These are phyloP conservation scores for Spathaspora gorwiae DNA, from an alignment of 805 yeast species.

Conservation along the genomic window DNA sequence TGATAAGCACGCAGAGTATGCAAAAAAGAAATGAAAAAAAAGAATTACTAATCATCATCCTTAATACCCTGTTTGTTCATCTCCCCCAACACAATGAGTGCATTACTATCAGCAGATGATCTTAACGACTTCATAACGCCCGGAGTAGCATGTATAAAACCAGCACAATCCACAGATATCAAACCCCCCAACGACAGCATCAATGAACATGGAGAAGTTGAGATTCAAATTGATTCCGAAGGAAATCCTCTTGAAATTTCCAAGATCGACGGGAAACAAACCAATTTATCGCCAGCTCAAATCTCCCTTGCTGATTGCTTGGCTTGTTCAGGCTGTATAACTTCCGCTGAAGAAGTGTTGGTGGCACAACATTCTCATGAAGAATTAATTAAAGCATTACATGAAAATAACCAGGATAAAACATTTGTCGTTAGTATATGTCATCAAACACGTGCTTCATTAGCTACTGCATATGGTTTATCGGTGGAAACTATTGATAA, in stretches of 20 bases:
- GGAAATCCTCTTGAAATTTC: conserved; percentile 70
- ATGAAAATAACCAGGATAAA: conserved; percentile 20
- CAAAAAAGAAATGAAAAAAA: background rate
- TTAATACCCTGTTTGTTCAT: too few species aligned
- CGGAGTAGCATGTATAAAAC: conserved; percentile 91
- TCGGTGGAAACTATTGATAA: conserved; percentile 56
- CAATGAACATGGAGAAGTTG: conserved; percentile 34
- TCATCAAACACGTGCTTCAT: conserved; percentile 80
- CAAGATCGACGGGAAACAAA: conserved; percentile 48
- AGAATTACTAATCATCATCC: background rate
- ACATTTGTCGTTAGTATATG: conserved; percentile 72
- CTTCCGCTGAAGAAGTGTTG: conserved; percentile 93
- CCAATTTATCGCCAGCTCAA: conserved; percentile 68
- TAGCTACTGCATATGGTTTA: conserved; percentile 63
- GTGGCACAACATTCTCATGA: conserved; percentile 87
- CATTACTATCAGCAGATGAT: conserved; percentile 82
- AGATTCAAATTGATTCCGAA: conserved; percentile 53
- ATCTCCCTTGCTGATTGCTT: conserved; percentile 88
- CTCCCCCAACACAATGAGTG: conserved; percentile 58
- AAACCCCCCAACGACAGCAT: background rate
- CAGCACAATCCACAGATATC: conserved; percentile 25
- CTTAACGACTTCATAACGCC: conserved; percentile 93
- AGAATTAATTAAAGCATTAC: conserved; percentile 62
- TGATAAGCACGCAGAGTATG: too few species aligned
- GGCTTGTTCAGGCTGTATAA: conserved; percentile 96